Percentiles rank a stretch among this genome's conserved stretches.
Conservation (phyloP, 2,329 filamentous ascomycete species). For the Pyricularia sp. region DNA sequence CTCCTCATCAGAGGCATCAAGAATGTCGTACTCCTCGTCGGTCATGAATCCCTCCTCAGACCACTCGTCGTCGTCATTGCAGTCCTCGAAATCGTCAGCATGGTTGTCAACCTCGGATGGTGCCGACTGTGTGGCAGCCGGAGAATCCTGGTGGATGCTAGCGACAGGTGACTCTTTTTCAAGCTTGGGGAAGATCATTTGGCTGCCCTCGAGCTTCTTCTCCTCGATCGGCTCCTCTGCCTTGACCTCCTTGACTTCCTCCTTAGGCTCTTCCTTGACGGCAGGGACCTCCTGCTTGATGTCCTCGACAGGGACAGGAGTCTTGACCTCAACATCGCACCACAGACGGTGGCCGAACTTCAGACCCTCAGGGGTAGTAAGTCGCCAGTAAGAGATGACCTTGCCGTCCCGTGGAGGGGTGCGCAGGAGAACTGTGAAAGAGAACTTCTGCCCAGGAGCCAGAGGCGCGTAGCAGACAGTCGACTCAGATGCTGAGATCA, state of each 20-base stretch:
- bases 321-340: slow-evolving; percentile 75
- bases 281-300: slow-evolving; percentile 15
- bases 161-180: slow-evolving; percentile 84
- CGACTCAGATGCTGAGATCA: slow-evolving; percentile 73
- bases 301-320: slow-evolving; percentile 13
- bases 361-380: slow-evolving; percentile 70
- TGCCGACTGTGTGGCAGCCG: not conserved
- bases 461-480: slow-evolving; percentile 64
- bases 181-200: slow-evolving; percentile 95
- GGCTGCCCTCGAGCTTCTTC: slow-evolving; percentile 32
- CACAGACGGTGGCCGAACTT: slow-evolving; percentile 91
- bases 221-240: slow-evolving; percentile 30
- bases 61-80: slow-evolving; percentile 50
- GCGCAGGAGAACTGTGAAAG: slow-evolving; percentile 79
- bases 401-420: slow-evolving; percentile 69
- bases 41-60: slow-evolving; percentile 76
- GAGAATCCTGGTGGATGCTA: slow-evolving; percentile 61
- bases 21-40: slow-evolving; percentile 95
- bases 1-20: slow-evolving; percentile 91
- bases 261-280: slow-evolving; percentile 21
- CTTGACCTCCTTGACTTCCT: slow-evolving; percentile 61
- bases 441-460: slow-evolving; percentile 61
- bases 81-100: slow-evolving; percentile 42
- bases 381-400: slow-evolving; percentile 91
- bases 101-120: slow-evolving; percentile 16